Evolutionary conservation across 164 flowering plant species (phyloP).

Genomic region (Brasenia schreberi): DNA sequence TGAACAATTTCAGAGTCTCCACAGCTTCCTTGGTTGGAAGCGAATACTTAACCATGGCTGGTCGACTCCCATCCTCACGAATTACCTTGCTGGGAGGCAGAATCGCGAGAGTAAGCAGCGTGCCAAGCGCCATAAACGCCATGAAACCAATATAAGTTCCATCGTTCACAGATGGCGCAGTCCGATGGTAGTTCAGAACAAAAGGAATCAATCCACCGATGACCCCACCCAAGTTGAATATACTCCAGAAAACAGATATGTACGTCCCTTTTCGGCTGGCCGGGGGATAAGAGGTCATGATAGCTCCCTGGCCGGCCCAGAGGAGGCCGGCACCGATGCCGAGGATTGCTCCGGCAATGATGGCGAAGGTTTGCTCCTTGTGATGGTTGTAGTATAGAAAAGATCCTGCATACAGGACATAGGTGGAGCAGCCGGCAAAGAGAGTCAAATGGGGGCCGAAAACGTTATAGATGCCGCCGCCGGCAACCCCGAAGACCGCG

Average conservation of each 20-base stretch:
- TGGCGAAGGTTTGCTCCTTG: slow-evolving; percentile 46
- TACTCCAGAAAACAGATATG: slow-evolving; percentile 79
- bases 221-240: slow-evolving; percentile 92
- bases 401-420: slow-evolving; percentile 68
- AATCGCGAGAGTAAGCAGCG: slow-evolving; percentile 48
- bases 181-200: slow-evolving; percentile 46
- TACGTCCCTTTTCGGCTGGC: slow-evolving; percentile 54
- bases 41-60: slow-evolving; percentile 55
- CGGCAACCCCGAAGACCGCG: slow-evolving; percentile 72
- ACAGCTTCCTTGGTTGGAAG: slow-evolving; percentile 30
- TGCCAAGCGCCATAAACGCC: slow-evolving; percentile 64
- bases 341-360: slow-evolving; percentile 64
- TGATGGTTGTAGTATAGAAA: slow-evolving; percentile 77
- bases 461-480: slow-evolving; percentile 82
- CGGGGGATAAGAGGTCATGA: slow-evolving; percentile 91
- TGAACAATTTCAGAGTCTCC: slow-evolving; percentile 56
- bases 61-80: slow-evolving; percentile 59
- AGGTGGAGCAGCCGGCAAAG: slow-evolving; percentile 58
- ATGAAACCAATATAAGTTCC: slow-evolving; percentile 83
- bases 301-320: slow-evolving; percentile 91
- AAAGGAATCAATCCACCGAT: slow-evolving; percentile 90
- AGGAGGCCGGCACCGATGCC: slow-evolving; percentile 89
- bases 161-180: slow-evolving; percentile 62
- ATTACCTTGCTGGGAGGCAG: slow-evolving; percentile 51
- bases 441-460: slow-evolving; percentile 73